Conservation (phyloP, 306 rosid species). For the Malus fusca region DNA sequence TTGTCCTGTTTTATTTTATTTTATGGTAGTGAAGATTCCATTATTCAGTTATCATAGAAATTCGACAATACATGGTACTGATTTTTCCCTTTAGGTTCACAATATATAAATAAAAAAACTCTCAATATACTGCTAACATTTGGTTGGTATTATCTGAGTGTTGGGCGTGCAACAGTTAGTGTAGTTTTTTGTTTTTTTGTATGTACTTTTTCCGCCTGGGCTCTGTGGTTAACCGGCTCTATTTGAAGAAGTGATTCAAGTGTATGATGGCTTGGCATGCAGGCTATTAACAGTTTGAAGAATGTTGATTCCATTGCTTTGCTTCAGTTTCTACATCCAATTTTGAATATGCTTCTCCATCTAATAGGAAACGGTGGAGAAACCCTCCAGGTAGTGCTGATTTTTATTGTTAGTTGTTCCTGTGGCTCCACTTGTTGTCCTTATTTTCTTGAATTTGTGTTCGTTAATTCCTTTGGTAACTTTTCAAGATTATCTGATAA, state of each 20-base stretch:
- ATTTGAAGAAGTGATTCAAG: constrained; percentile 12
- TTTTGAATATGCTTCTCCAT: constrained; percentile 97
- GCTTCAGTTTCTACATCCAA: constrained; percentile 98
- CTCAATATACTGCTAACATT: neutral
- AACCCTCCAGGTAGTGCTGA: constrained; percentile 71
- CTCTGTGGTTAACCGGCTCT: neutral
- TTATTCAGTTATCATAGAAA: neutral
- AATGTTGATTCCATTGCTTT: constrained; percentile 98
- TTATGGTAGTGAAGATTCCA: neutral
- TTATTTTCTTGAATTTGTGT: neutral
- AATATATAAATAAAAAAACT: too few relatives aligned
- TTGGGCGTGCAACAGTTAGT: neutral
- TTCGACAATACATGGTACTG: neutral
- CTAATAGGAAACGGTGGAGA: constrained; percentile 99
- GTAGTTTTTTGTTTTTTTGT: neutral
- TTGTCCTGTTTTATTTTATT: neutral
- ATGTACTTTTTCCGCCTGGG: neutral
- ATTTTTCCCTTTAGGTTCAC: neutral
- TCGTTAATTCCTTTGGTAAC: neutral
- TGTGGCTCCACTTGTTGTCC: constrained; percentile 5
- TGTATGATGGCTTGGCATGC: constrained; percentile 27
- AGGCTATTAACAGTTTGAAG: constrained; percentile 99
- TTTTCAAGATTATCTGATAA: neutral
- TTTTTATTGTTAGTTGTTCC: neutral
- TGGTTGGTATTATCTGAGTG: neutral